Percentiles rank a stretch among this genome's conserved stretches.
Evolutionary conservation across 352 stramenopile species (phyloP).

Genomic region (Globisporangium nodosum): DNA sequence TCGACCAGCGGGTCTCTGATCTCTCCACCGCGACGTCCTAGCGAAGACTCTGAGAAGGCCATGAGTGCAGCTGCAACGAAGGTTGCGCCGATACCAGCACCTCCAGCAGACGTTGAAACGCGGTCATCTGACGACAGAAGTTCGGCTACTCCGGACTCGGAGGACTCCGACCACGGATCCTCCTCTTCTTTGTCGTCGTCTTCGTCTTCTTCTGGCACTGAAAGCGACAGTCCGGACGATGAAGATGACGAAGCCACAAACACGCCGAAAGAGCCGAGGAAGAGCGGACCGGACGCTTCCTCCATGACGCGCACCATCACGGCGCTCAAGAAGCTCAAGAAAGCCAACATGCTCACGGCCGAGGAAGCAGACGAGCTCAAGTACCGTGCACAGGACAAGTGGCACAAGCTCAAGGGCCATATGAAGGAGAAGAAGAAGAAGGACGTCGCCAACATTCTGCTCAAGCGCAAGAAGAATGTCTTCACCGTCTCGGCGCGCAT

Average conservation of each 20-base stretch:
- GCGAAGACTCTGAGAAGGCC: no score
- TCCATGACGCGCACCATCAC: conserved; percentile 54
- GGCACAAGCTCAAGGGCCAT: conserved; percentile 65
- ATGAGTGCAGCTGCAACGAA: no score
- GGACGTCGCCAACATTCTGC: conserved; percentile 61
- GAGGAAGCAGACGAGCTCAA: conserved; percentile 63
- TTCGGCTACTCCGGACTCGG: neutral
- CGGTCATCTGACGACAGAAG: no score
- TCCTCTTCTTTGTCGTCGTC: conserved; percentile 2
- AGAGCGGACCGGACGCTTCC: conserved; percentile 12
- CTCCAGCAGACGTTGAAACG: neutral
- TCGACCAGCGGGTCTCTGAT: neutral
- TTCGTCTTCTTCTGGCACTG: conserved; percentile 1
- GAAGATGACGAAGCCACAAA: neutral
- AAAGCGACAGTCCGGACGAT: conserved; percentile 2
- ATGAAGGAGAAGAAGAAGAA: conserved; percentile 78
- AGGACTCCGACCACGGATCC: neutral
- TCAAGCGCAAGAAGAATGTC: conserved; percentile 79
- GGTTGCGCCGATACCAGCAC: no score
- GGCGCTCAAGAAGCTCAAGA: conserved; percentile 63
- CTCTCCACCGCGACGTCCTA: neutral
- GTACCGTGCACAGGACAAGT: conserved; percentile 56
- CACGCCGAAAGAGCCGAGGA: neutral
- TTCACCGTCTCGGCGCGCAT: conserved; percentile 72
- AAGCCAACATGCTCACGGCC: conserved; percentile 45